phyloP scores from a whole-genome alignment of 352 stramenopile species.

The Globisporangium paddicum region DNA sequence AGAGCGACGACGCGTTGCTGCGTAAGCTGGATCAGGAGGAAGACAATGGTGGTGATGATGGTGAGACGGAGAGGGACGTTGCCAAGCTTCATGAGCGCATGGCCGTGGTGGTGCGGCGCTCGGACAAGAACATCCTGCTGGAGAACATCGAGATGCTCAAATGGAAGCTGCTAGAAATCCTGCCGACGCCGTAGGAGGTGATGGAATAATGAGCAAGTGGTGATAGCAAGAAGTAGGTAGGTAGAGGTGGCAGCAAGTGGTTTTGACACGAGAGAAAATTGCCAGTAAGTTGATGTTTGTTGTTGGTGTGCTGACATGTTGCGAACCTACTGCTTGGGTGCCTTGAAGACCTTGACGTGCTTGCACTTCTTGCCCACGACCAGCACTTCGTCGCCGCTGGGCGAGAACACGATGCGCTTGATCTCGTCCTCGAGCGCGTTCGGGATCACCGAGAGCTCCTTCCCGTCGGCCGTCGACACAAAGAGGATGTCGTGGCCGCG shows the following conservation, averaged over 20 bases:
- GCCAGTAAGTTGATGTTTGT: constrained; percentile 12
- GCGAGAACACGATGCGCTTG: constrained; percentile 59
- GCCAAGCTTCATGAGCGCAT: constrained; percentile 43
- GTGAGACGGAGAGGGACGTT: constrained; percentile 8
- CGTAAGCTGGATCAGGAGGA: constrained; percentile 21
- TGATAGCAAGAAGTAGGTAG: too few relatives aligned
- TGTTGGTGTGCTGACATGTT: not conserved
- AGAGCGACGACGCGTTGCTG: constrained; percentile 38
- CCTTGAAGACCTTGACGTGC: constrained; percentile 67
- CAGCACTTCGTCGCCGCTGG: constrained; percentile 57
- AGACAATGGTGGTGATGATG: constrained; percentile 9
- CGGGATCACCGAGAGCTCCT: constrained; percentile 43
- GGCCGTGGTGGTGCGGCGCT: constrained; percentile 44
- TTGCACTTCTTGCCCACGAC: constrained; percentile 62
- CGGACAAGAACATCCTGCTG: constrained; percentile 56
- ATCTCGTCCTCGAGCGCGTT: constrained; percentile 61
- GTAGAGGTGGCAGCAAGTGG: not conserved
- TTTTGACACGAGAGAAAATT: not conserved
- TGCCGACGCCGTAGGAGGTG: constrained; percentile 21
- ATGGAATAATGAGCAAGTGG: not conserved
- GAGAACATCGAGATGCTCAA: constrained; percentile 72
- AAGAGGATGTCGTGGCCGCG: constrained; percentile 58
- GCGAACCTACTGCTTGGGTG: constrained; percentile 23
- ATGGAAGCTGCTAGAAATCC: constrained; percentile 54
- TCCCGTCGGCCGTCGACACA: constrained; percentile 39